Evolutionary conservation across 2,329 filamentous ascomycete genomes (phyloP).

Genomic region (Colletotrichum lini): DNA sequence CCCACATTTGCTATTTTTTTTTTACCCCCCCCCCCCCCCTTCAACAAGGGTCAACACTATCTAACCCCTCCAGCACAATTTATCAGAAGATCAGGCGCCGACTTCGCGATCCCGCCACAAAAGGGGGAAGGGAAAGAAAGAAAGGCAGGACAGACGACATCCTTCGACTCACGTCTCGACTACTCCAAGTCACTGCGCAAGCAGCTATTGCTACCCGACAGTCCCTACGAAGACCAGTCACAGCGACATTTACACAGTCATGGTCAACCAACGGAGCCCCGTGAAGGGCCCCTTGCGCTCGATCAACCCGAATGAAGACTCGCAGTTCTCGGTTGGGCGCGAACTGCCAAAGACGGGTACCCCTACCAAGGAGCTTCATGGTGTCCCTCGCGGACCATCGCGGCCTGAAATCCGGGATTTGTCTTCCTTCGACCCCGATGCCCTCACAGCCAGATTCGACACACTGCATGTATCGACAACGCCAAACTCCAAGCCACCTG

Average conservation of each 20-base stretch:
- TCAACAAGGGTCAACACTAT: not conserved
- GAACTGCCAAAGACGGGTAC: constrained; percentile 29
- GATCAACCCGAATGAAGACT: constrained; percentile 51
- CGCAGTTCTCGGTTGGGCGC: constrained; percentile 47
- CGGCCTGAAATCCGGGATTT: constrained; percentile 30
- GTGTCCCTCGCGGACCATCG: constrained; percentile 48
- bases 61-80: constrained; percentile 25
- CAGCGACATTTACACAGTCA: constrained; percentile 46
- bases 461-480: constrained; percentile 41
- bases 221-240: not conserved
- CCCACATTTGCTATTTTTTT: constrained; percentile 24
- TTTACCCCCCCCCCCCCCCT: not conserved
- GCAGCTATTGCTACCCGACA: constrained; percentile 18
- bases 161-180: constrained; percentile 45
- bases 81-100: constrained; percentile 50
- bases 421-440: constrained; percentile 38
- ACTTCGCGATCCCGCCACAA: constrained; percentile 51
- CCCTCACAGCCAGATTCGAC: constrained; percentile 40
- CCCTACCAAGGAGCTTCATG: constrained; percentile 33
- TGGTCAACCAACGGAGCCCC: constrained; percentile 65
- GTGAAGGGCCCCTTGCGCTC: constrained; percentile 61
- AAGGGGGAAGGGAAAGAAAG: constrained; percentile 15
- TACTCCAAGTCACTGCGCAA: constrained; percentile 38
- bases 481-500: constrained; percentile 18
- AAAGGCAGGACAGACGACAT: constrained; percentile 45